Conservation (phyloP, 768 basidiomycete genomes). For the Pulveroboletus sp. region DNA sequence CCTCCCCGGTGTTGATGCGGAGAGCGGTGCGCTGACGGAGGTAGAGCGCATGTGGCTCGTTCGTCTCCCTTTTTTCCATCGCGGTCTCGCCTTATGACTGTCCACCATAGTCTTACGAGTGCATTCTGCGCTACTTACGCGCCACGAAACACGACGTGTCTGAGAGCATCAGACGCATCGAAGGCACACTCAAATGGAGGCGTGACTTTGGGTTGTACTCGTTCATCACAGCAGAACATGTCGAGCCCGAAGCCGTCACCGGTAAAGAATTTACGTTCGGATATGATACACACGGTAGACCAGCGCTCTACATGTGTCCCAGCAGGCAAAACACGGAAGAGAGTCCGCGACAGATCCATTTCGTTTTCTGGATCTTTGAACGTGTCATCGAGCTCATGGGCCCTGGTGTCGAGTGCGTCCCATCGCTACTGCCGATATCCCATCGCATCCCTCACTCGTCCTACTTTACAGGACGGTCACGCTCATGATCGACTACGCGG, state of each 20-base stretch:
- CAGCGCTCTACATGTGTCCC: constrained; percentile 64
- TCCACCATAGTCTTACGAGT: constrained; percentile 50
- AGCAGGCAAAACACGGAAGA: constrained; percentile 78
- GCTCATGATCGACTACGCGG: constrained; percentile 75
- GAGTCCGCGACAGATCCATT: constrained; percentile 63
- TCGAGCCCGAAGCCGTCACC: constrained; percentile 77
- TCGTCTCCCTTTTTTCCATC: constrained; percentile 18
- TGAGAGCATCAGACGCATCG: constrained; percentile 59
- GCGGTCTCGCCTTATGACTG: not conserved
- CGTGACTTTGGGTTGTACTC: constrained; percentile 74
- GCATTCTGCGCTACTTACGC: constrained; percentile 70
- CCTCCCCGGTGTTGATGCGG: constrained; percentile 41
- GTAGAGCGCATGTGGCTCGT: constrained; percentile 78
- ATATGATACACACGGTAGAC: constrained; percentile 61
- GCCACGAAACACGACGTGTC: constrained; percentile 69
- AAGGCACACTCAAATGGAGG: constrained; percentile 74
- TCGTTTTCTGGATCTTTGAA: constrained; percentile 74
- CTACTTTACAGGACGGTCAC: constrained; percentile 48
- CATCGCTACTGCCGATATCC: not conserved
- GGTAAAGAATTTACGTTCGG: constrained; percentile 81
- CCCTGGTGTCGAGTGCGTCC: constrained; percentile 72
- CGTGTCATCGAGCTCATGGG: constrained; percentile 71
- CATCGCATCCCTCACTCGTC: not conserved
- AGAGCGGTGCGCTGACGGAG: constrained; percentile 48
- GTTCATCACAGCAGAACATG: constrained; percentile 49